These are phyloP conservation scores for Zygosaccharomyces lentus DNA, from an alignment of 805 yeast species.

Conservation along the genomic window DNA sequence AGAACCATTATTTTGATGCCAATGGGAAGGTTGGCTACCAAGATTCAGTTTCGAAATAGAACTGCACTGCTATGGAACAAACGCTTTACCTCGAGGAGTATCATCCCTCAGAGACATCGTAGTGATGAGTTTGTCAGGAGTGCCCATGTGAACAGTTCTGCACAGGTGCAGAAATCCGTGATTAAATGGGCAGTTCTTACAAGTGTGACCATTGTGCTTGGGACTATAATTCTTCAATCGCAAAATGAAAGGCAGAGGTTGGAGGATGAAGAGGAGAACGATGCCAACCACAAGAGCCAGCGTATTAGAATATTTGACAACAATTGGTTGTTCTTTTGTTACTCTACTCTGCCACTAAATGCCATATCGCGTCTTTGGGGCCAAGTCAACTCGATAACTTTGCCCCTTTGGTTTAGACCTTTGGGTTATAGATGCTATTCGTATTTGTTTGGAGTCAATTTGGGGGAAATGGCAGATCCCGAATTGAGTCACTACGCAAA, in stretches of 20 bases:
- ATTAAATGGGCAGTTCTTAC: conserved; percentile 31
- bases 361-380: conserved; percentile 96
- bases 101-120: conserved; percentile 10
- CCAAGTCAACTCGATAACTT: conserved; percentile 68
- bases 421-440: conserved; percentile 81
- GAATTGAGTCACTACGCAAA: conserved; percentile 72
- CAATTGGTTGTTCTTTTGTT: conserved; percentile 87
- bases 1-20: conserved; percentile 18
- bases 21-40: conserved; percentile 16
- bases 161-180: conserved; percentile 7
- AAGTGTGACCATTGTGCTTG: conserved; percentile 29
- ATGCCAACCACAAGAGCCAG: conserved; percentile 54
- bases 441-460: conserved; percentile 75
- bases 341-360: conserved; percentile 85
- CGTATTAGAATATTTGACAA: conserved; percentile 31
- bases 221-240: conserved; percentile 23
- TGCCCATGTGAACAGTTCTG: conserved; percentile 6
- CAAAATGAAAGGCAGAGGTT: conserved; percentile 30
- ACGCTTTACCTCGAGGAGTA: conserved; percentile 17
- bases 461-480: conserved; percentile 83
- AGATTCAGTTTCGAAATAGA: conserved; percentile 25
- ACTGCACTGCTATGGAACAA: conserved; percentile 26
- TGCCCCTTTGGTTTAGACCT: conserved; percentile 84
- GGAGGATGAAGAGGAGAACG: conserved; percentile 24
- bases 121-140: conserved; percentile 11